Percentiles rank a stretch among this genome's conserved stretches.
Evolutionary conservation across 495 filamentous ascomycete genomes (phyloP).

Genomic region (Penicillium malachiteum): DNA sequence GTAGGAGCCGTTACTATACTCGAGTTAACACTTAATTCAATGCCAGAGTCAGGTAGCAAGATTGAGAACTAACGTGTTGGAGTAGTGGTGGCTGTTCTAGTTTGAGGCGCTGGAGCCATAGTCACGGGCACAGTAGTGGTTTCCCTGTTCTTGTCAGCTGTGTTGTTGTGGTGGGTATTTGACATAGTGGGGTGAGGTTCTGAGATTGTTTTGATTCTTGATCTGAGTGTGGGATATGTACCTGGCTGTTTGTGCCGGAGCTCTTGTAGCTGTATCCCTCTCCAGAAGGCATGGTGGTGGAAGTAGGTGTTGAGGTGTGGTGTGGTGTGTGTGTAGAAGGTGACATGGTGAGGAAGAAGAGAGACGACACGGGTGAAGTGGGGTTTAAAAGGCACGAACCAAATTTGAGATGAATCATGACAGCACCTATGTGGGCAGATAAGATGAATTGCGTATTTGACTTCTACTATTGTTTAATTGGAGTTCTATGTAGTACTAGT

Average conservation of each 20-base stretch:
- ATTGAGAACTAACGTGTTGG: slow-evolving; percentile 36
- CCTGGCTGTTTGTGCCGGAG: slow-evolving; percentile 51
- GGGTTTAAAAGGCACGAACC: not conserved
- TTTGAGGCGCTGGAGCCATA: slow-evolving; percentile 44
- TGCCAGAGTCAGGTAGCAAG: no score
- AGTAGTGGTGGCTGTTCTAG: slow-evolving; percentile 50
- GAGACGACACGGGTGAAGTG: not conserved
- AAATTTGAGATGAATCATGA: no score
- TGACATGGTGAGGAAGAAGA: no score
- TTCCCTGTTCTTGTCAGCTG: slow-evolving; percentile 32
- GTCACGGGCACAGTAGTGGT: slow-evolving; percentile 52
- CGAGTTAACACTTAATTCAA: no score
- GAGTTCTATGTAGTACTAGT: no score
- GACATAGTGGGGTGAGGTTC: not conserved
- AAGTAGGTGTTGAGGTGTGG: not conserved
- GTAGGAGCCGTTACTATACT: slow-evolving; percentile 45
- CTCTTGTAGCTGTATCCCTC: slow-evolving; percentile 38
- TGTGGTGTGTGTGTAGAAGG: not conserved
- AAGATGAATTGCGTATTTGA: no score
- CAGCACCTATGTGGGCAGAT: no score
- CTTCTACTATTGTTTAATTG: no score
- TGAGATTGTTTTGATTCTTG: not conserved
- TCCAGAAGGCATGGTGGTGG: slow-evolving; percentile 25
- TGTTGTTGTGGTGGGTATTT: not conserved
- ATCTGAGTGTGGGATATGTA: slow-evolving; percentile 16